Conservation (phyloP, 2,329 filamentous ascomycete genomes). For the Cercospora janseana region DNA sequence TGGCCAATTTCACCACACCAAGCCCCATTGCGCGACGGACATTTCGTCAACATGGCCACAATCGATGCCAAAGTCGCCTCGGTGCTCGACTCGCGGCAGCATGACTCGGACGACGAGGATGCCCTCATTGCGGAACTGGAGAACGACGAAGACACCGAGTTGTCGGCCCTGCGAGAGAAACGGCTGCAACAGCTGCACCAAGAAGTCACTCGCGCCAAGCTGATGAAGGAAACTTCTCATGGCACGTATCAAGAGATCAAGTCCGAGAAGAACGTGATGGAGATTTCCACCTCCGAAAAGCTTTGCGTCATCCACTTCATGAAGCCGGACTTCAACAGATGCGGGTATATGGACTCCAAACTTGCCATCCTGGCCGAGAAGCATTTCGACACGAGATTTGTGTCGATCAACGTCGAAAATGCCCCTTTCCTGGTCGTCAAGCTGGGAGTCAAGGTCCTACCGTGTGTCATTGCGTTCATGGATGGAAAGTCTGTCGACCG, state of each 20-base stretch:
- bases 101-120: slow-evolving; percentile 58
- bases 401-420: slow-evolving; percentile 60
- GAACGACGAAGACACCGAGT: slow-evolving; percentile 51
- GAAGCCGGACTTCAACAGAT: slow-evolving; percentile 63
- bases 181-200: slow-evolving; percentile 58
- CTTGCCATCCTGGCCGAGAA: slow-evolving; percentile 55
- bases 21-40: no score
- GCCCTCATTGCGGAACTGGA: slow-evolving; percentile 60
- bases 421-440: slow-evolving; percentile 59
- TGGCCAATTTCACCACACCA: background rate
- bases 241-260: slow-evolving; percentile 57
- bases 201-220: slow-evolving; percentile 54
- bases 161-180: slow-evolving; percentile 56
- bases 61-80: slow-evolving; percentile 53
- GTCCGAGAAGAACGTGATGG: slow-evolving; percentile 58
- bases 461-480: slow-evolving; percentile 58
- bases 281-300: slow-evolving; percentile 59
- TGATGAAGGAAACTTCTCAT: slow-evolving; percentile 43
- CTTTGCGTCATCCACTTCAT: slow-evolving; percentile 63
- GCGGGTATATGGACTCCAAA: slow-evolving; percentile 61
- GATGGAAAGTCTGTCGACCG: slow-evolving; percentile 56
- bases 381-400: slow-evolving; percentile 59
- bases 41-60: slow-evolving; percentile 15
- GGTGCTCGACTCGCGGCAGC: slow-evolving; percentile 46
- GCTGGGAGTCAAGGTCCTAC: slow-evolving; percentile 57